Percentiles rank a stretch among this genome's conserved stretches.
phyloP scores from a whole-genome alignment of 2,329 filamentous ascomycete species.

The Ophioceras dolichostomum region DNA sequence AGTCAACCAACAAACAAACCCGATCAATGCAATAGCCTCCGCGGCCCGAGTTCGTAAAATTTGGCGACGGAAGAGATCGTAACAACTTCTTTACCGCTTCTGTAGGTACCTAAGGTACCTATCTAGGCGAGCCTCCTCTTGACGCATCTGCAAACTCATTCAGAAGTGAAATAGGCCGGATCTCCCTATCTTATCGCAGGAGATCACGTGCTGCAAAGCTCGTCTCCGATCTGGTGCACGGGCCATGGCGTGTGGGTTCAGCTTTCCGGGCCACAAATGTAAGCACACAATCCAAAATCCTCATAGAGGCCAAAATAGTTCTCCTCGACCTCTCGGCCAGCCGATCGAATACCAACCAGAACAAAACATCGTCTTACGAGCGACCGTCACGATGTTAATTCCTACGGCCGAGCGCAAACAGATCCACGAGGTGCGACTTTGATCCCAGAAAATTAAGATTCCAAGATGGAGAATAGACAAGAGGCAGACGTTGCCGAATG shows the following conservation, averaged over 20 bases:
- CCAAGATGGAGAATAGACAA: neutral
- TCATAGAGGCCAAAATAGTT: neutral
- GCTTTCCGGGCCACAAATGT: neutral
- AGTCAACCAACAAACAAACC: no score
- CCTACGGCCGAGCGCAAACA: conserved; percentile 99
- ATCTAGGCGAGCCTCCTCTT: no score
- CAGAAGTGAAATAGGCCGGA: no score
- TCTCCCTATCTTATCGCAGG: no score
- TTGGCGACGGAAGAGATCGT: no score
- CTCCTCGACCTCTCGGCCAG: neutral
- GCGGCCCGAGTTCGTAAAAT: no score
- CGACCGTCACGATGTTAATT: conserved; percentile 74
- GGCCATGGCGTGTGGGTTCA: neutral
- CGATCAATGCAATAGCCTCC: no score
- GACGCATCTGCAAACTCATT: no score
- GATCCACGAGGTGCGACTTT: conserved; percentile 63
- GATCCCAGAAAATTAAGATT: neutral
- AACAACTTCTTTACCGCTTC: no score
- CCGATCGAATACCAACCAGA: conserved; percentile 1
- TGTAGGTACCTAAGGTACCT: no score
- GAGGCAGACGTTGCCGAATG: neutral
- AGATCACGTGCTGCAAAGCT: no score
- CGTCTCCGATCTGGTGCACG: no score
- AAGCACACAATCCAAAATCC: conserved; percentile 3
- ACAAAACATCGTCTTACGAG: conserved; percentile 1